Base-by-base conservation (phyloP, 225 moss, liverwort and hornwort genomes). In the Lunularia cruciata region DNA sequence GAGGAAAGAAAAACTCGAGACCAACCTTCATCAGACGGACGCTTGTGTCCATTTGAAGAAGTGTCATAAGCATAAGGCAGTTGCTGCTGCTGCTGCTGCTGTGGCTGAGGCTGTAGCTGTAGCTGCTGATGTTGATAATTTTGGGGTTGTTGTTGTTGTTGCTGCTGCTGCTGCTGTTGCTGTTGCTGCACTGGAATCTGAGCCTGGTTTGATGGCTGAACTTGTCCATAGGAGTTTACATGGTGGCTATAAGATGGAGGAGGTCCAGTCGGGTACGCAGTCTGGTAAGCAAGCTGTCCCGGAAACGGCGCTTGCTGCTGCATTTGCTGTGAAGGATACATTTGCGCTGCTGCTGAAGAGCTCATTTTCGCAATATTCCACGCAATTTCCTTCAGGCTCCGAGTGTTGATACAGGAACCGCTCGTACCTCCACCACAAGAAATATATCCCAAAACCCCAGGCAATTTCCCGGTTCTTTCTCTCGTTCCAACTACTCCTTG, bases 21-120 rank as follows among this genome's bases (percentile, higher is more conserved):
- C 81, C 70, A 54, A 81, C 81, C 81, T 66, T 81, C 77, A 61
- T 77, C 77, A 30, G 81, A 81, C 34, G 70, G 47, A 28, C 81
- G 73, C 60, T 81, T 81, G 11, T 63, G 60, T 77, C 81, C 81
- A 37, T 73, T 70, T 2, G 73, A 31, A 30, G 73, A 69, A 28
- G 63, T 34, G 45, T 81, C 81, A 63, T 72, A 80, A 2, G 20
- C 57, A 46, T 80, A 80, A 8, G 68, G 12, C 6, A 31, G 51
- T 11, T 64, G 36, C 45, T 14, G 52, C 67, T 51, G 35, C 53
- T 51, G 52, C 22, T 56, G 69, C 16, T 23, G 37, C 18, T 18
- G 58, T 3, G 32, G 57, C 57, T 47, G 75, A 4, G n/a, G 59
- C 27, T 64, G 67, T 20, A 22, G 52, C 52, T 49, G 49, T n/a